Evolutionary conservation across 73 alveolate genomes (phyloP).

Genomic region (Diophrys sp.): DNA sequence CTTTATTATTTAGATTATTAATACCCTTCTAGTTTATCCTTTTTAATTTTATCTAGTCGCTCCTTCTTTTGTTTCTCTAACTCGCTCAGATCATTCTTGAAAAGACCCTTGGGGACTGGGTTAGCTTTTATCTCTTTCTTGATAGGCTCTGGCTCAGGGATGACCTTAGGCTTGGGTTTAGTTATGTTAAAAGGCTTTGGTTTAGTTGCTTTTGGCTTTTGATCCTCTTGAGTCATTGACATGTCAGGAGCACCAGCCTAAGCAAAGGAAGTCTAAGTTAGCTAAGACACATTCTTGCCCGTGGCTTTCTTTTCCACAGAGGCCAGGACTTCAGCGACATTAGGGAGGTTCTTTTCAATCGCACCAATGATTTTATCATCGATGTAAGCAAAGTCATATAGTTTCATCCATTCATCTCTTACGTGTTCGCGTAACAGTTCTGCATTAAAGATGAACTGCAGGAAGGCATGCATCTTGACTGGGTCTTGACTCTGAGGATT

Average conservation of each 20-base stretch:
- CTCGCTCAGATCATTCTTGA: constrained; percentile 76
- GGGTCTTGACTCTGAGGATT: constrained; percentile 81
- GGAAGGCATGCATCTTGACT: constrained; percentile 94
- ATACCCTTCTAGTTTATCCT: constrained; percentile 2
- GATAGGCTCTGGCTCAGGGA: constrained; percentile 85
- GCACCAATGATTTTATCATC: constrained; percentile 90
- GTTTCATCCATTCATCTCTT: constrained; percentile 88
- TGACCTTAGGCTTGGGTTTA: constrained; percentile 88
- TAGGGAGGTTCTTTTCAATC: constrained; percentile 69
- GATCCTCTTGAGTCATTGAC: constrained; percentile 54
- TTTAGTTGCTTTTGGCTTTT: constrained; percentile 78
- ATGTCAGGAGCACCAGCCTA: constrained; percentile 28
- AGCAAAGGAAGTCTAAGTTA: constrained; percentile 28
- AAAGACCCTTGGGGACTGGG: constrained; percentile 82
- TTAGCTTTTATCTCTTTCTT: constrained; percentile 71
- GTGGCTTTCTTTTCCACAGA: constrained; percentile 58
- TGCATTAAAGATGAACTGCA: constrained; percentile 84
- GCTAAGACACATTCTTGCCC: constrained; percentile 43
- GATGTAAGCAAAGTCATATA: constrained; percentile 86
- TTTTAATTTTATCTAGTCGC: constrained; percentile 11
- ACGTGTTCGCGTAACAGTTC: constrained; percentile 72
- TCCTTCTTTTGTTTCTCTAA: constrained; percentile 66
- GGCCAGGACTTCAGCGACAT: constrained; percentile 49
- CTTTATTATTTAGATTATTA: constrained; percentile 20
- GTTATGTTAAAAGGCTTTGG: constrained; percentile 92